Percentiles rank a stretch among this genome's conserved stretches.
These are phyloP conservation scores for Mycena pura DNA, from an alignment of 768 basidiomycete species.

Conservation along the genomic window DNA sequence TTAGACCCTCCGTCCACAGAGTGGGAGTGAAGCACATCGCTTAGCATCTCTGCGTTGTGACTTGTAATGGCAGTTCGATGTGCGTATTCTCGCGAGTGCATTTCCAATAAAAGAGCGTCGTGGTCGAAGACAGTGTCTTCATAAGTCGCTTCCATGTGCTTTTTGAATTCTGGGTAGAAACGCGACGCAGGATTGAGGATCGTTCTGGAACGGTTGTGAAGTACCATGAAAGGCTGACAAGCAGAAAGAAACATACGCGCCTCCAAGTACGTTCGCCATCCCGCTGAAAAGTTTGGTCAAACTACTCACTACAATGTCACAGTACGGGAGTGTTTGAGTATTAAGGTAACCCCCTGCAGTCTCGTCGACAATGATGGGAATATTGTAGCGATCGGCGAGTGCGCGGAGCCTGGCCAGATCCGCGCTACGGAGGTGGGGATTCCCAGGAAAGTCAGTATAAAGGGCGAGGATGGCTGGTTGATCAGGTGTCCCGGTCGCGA, in stretches of 20 bases:
- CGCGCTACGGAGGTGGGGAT: slow-evolving; percentile 56
- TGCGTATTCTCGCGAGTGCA: slow-evolving; percentile 58
- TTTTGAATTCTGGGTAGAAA: slow-evolving; percentile 45
- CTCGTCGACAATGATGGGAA: slow-evolving; percentile 60
- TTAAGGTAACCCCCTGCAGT: slow-evolving; percentile 61
- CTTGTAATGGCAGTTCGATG: slow-evolving; percentile 50
- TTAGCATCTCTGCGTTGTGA: slow-evolving; percentile 51
- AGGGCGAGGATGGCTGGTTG: slow-evolving; percentile 48
- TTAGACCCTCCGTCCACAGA: slow-evolving; percentile 20
- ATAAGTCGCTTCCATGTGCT: slow-evolving; percentile 41
- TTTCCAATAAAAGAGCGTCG: slow-evolving; percentile 61
- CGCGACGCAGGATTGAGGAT: slow-evolving; percentile 53
- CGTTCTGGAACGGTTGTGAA: slow-evolving; percentile 37
- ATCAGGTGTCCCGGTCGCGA: slow-evolving; percentile 26
- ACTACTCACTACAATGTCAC: slow-evolving; percentile 57
- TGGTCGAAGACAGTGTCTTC: slow-evolving; percentile 55
- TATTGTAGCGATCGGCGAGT: slow-evolving; percentile 54
- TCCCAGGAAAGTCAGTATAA: slow-evolving; percentile 60
- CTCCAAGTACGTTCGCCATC: slow-evolving; percentile 61
- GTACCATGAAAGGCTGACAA: not conserved
- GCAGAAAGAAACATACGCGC: slow-evolving; percentile 45
- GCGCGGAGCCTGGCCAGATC: slow-evolving; percentile 47
- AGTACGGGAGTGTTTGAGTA: slow-evolving; percentile 51
- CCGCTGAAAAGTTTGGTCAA: slow-evolving; percentile 63
- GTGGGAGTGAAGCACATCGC: slow-evolving; percentile 47